phyloP scores from a whole-genome alignment of 176 grass and related monocot species.

The Poa pratensis region DNA sequence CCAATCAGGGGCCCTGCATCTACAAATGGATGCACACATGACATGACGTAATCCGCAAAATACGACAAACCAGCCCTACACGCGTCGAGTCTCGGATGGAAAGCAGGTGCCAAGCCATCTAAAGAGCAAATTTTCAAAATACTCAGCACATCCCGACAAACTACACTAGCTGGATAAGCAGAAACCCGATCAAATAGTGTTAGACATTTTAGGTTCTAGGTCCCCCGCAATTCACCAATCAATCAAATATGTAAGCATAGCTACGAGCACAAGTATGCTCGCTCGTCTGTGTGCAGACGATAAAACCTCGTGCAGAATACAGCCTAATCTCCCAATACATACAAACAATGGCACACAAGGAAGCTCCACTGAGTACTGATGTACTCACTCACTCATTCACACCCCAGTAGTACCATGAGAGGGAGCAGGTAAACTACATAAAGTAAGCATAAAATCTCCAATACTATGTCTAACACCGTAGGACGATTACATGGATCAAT shows the following conservation, averaged over 20 bases:
- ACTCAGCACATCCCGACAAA: neutral
- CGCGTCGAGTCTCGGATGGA: neutral
- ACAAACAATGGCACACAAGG: neutral
- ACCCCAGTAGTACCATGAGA: neutral
- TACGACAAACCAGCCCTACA: neutral
- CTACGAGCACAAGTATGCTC: slow-evolving; percentile 34
- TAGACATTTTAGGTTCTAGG: neutral
- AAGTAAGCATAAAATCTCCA: neutral
- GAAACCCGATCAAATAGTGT: neutral
- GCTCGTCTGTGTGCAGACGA: slow-evolving; percentile 43
- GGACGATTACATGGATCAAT: neutral
- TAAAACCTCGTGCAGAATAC: neutral
- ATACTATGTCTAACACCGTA: neutral
- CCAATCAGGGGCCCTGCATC: neutral
- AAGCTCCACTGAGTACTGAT: neutral
- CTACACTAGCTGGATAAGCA: neutral
- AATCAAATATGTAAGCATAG: neutral
- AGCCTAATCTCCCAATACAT: neutral
- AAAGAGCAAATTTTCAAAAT: slow-evolving; percentile 28
- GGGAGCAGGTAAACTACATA: neutral
- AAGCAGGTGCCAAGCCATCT: slow-evolving; percentile 1
- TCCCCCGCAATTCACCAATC: slow-evolving; percentile 33
- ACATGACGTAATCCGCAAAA: neutral
- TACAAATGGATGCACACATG: neutral
- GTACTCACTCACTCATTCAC: neutral